phyloP scores from a whole-genome alignment of 495 filamentous ascomycete genomes.

The Daldinia bambusicola region DNA sequence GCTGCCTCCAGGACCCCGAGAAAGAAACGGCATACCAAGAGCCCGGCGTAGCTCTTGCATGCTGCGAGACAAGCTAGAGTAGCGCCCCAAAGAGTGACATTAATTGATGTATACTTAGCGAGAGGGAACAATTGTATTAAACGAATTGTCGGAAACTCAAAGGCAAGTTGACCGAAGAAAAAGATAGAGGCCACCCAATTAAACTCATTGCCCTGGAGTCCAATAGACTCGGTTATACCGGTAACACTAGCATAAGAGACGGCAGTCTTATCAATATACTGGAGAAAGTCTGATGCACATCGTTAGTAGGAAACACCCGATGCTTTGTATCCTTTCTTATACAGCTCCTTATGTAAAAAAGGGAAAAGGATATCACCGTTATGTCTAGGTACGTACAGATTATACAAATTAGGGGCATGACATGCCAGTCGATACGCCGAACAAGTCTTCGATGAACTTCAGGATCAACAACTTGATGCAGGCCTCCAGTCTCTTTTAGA shows the following conservation, averaged over 20 bases:
- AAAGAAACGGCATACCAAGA: slow-evolving; percentile 67
- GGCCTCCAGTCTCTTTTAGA: slow-evolving; percentile 31
- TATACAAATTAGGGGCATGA: slow-evolving; percentile 70
- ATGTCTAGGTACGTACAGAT: slow-evolving; percentile 51
- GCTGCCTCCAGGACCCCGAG: slow-evolving; percentile 70
- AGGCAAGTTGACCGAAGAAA: slow-evolving; percentile 72
- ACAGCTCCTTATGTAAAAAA: neutral
- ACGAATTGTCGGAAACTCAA: slow-evolving; percentile 70
- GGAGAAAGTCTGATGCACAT: slow-evolving; percentile 61
- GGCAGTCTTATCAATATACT: slow-evolving; percentile 73
- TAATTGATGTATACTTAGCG: slow-evolving; percentile 67
- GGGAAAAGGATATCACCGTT: too few relatives aligned
- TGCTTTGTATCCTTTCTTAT: too few relatives aligned
- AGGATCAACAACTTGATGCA: slow-evolving; percentile 41
- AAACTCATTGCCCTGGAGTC: slow-evolving; percentile 37
- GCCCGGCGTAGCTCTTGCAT: slow-evolving; percentile 52
- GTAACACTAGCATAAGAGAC: slow-evolving; percentile 71
- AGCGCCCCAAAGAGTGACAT: slow-evolving; percentile 67
- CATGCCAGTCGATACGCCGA: slow-evolving; percentile 67
- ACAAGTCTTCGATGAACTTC: slow-evolving; percentile 60
- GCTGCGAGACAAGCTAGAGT: slow-evolving; percentile 66
- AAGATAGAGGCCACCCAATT: slow-evolving; percentile 57
- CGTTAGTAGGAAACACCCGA: slow-evolving; percentile 8
- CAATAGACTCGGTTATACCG: slow-evolving; percentile 59
- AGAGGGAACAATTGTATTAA: slow-evolving; percentile 68